A percentile compares a stretch with the other conserved stretches of the same genome.
Evolutionary conservation across 495 filamentous ascomycete species (phyloP).

Genomic region (Apodospora peruviana): DNA sequence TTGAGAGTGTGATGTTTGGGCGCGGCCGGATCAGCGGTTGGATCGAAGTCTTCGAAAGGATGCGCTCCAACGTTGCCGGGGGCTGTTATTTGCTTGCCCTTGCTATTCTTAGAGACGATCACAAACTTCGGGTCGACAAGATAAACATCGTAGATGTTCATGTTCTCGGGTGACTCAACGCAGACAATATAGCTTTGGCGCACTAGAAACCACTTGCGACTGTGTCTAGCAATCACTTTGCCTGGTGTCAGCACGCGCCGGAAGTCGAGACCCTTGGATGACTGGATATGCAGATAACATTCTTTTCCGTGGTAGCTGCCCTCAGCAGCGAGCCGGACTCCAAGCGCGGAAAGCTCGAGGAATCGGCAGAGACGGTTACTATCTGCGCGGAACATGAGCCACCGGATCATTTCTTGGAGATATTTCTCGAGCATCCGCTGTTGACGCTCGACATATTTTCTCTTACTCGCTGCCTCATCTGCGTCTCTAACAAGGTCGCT

Average conservation of each 20-base stretch:
- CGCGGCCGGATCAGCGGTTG: conserved; percentile 51
- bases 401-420: conserved; percentile 87
- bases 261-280: conserved; percentile 86
- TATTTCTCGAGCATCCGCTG: conserved; percentile 85
- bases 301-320: conserved; percentile 98
- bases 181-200: conserved; percentile 95
- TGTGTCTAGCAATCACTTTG: conserved; percentile 72
- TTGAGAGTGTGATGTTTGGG: conserved; percentile 77
- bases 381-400: conserved; percentile 91
- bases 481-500: conserved; percentile 19
- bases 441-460: conserved; percentile 58
- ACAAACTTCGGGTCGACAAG: conserved; percentile 82
- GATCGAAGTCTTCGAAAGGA: conserved; percentile 28
- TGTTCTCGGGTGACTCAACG: conserved; percentile 94
- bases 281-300: conserved; percentile 86
- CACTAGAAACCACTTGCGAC: conserved; percentile 96
- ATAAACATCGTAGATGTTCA: conserved; percentile 99
- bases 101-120: conserved; percentile 69
- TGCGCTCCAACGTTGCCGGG: conserved; percentile 45
- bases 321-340: conserved; percentile 91
- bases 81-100: conserved; percentile 56
- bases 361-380: conserved; percentile 96
- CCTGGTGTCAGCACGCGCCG: conserved; percentile 70
- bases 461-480: conserved; percentile 28
- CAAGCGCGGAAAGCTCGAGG: conserved; percentile 87